A percentile compares a stretch with the other conserved stretches of the same genome.
phyloP scores from a whole-genome alignment of 495 filamentous ascomycete genomes.

The Penicillium cosmopolitanum region DNA sequence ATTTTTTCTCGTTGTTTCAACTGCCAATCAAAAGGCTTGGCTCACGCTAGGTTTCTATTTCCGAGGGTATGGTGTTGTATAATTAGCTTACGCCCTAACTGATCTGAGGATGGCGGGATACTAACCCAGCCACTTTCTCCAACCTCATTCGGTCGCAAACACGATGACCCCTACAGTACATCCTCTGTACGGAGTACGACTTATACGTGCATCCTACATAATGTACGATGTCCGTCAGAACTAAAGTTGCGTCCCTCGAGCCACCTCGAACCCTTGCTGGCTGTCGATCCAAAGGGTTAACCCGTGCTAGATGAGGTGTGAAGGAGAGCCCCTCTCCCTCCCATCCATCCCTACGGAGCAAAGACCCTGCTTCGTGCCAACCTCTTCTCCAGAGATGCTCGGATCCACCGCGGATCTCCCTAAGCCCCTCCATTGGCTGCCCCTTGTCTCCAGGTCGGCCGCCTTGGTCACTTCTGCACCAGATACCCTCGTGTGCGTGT shows the following conservation, averaged over 20 bases:
- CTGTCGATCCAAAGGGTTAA: not conserved
- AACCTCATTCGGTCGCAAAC: not conserved
- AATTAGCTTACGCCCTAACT: conserved; percentile 5
- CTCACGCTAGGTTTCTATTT: not conserved
- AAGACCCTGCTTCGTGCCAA: conserved; percentile 7
- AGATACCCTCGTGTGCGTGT: conserved; percentile 5
- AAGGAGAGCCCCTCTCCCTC: not conserved
- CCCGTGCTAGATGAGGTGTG: not conserved
- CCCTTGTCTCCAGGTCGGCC: conserved; percentile 8
- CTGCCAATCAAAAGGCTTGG: not conserved
- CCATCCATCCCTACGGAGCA: not conserved
- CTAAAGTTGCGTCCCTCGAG: not conserved
- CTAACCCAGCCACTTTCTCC: not conserved
- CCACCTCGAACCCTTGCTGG: conserved; percentile 1
- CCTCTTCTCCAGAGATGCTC: conserved; percentile 6
- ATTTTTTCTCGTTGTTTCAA: not conserved
- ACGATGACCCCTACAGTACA: too few relatives aligned
- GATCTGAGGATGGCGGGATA: conserved; percentile 1
- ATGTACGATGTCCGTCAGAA: not conserved
- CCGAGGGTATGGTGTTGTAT: not conserved
- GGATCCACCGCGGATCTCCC: conserved; percentile 8
- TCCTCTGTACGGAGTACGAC: too few relatives aligned
- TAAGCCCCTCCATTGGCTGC: conserved; percentile 1
- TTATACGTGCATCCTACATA: not conserved
- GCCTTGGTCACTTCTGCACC: conserved; percentile 2